Evolutionary conservation across 495 filamentous ascomycete species (phyloP), one percentile per base, ranked within the genome.

Genomic region (Melanomma pulvis-pyrius): DNA sequence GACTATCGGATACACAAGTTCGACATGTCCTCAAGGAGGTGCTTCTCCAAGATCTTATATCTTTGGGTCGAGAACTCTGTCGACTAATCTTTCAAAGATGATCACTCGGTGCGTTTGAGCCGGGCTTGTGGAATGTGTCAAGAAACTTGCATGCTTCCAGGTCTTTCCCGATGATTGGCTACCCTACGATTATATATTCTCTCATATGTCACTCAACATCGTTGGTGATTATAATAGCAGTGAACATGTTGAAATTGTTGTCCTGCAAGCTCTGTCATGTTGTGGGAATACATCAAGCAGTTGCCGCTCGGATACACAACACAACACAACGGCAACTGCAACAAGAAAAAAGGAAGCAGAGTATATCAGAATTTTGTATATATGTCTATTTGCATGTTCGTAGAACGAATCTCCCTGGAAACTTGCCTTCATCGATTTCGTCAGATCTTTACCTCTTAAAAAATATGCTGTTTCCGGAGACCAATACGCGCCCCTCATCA

Each of bases 221-320:
- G 13, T 55, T 76, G 1, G 71, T 71, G 1, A 71, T 69, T 61
- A 68, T 74, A 7, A 71, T 74, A 4, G 69, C 72, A 1, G 71
- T 77, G 65, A 77, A 77, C 59, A 74, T 75, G 24, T 65, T 75
- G 32, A 70, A 71, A 48, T 63, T 72, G 30, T 77, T 62, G 65
- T 75, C 17, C 64, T 77, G 25, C 65, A 74, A 69, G 74, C 75
- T 0, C 75, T 74, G 46, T 74, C 75, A 13, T 75, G n/a, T n/a
- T n/a, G n/a, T n/a, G n/a, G n/a, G n/a, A n/a, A n/a, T n/a, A n/a
- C n/a, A n/a, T n/a, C n/a, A n/a, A n/a, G n/a, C n/a, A n/a, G n/a
- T n/a, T n/a, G n/a, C n/a, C n/a, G n/a, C n/a, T n/a, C n/a, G n/a
- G n/a, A n/a, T n/a, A n/a, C n/a, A n/a, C n/a, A n/a, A n/a, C n/a